Conservation (phyloP, 75 land plant genomes). For the Ceratopteris richardii region DNA sequence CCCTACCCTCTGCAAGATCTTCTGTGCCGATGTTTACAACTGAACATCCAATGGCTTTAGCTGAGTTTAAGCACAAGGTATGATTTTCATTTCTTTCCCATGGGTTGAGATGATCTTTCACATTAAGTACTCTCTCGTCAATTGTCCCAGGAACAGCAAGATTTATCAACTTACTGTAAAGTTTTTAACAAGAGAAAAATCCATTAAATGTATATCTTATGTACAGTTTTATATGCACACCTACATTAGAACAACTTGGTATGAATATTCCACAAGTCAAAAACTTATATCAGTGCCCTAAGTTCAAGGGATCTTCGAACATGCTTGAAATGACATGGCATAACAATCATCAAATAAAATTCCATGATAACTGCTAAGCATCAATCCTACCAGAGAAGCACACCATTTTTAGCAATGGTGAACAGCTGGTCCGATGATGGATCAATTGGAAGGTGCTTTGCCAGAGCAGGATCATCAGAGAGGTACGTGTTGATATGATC, state of each 20-base stretch:
- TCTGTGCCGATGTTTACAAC: conserved; percentile 55
- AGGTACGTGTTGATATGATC: conserved; percentile 45
- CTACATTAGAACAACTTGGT: too few relatives aligned
- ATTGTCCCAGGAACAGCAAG: conserved; percentile 53
- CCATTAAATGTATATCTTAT: not conserved
- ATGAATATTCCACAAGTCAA: too few relatives aligned
- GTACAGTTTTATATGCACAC: too few relatives aligned
- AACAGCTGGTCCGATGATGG: conserved; percentile 34
- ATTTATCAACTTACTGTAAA: conserved; percentile 42
- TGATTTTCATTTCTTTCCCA: conserved; percentile 57
- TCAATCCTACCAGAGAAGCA: conserved; percentile 45
- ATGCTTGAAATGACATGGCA: too few relatives aligned
- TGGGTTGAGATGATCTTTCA: conserved; percentile 39
- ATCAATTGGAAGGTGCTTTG: conserved; percentile 31
- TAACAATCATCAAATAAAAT: too few relatives aligned
- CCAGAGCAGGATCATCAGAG: conserved; percentile 24
- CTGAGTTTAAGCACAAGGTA: conserved; percentile 46
- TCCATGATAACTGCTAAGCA: too few relatives aligned
- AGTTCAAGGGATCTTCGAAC: too few relatives aligned
- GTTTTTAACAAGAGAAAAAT: not conserved
- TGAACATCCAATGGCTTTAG: conserved; percentile 56
- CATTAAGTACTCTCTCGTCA: conserved; percentile 42
- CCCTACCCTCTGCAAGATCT: conserved; percentile 37
- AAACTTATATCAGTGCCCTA: not conserved
- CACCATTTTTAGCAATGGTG: conserved; percentile 37